phyloP scores from a whole-genome alignment of 1,284 basidiomycete genomes.

The Ceratobasidium papillatum region DNA sequence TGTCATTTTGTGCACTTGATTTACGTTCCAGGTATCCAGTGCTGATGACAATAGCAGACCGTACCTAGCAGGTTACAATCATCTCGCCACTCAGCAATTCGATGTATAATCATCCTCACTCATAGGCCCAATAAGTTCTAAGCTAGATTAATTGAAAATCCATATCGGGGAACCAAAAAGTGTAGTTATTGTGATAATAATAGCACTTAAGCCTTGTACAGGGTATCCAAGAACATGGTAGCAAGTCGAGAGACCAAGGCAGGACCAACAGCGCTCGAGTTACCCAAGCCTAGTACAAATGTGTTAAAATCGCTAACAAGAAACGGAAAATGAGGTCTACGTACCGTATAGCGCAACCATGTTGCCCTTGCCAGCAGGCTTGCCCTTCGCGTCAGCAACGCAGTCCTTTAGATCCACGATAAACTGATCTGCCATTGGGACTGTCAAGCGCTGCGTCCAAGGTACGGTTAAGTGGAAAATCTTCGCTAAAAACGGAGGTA shows the following conservation, averaged over 20 bases:
- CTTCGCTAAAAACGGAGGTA: constrained; percentile 39
- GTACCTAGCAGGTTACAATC: too few species aligned
- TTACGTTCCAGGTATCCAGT: too few species aligned
- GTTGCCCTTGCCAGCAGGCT: constrained; percentile 71
- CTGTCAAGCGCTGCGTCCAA: constrained; percentile 70
- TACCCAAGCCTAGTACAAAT: constrained; percentile 74
- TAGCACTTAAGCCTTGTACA: constrained; percentile 75
- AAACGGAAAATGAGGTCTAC: constrained; percentile 50
- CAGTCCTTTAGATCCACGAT: constrained; percentile 83
- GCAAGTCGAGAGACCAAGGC: constrained; percentile 88
- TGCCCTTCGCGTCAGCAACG: constrained; percentile 67
- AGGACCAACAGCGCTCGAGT: constrained; percentile 86
- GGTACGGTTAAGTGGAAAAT: background rate
- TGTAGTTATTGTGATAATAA: background rate
- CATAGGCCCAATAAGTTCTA: too few species aligned
- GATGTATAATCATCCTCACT: too few species aligned
- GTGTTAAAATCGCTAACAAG: background rate
- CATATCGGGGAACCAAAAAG: background rate
- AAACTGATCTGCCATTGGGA: constrained; percentile 78
- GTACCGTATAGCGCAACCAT: constrained; percentile 90
- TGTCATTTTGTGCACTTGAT: too few species aligned
- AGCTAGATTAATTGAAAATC: too few species aligned
- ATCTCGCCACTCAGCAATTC: too few species aligned
- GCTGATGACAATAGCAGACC: too few species aligned
- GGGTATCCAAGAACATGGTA: constrained; percentile 78